Evolutionary conservation across 2,329 filamentous ascomycete species (phyloP).

Genomic region (Claviceps spartinae): DNA sequence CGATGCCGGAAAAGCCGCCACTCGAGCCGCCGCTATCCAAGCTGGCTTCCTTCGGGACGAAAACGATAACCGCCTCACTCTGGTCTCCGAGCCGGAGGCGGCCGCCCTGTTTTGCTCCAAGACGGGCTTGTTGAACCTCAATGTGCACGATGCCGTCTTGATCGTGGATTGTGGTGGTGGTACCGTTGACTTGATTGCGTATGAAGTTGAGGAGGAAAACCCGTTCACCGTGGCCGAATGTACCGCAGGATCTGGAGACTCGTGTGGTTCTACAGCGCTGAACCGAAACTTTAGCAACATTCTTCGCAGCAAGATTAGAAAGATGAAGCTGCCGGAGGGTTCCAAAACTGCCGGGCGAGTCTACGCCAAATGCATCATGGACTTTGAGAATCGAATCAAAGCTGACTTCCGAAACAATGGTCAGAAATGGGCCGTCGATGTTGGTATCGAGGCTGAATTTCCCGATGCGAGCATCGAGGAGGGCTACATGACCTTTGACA

Average conservation of each 20-base stretch:
- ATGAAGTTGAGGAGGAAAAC: constrained; percentile 95
- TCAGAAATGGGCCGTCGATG: constrained; percentile 97
- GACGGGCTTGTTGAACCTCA: constrained; percentile 87
- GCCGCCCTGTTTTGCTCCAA: constrained; percentile 97
- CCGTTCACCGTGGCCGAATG: constrained; percentile 96
- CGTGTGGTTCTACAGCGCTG: constrained; percentile 92
- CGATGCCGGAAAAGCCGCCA: constrained; percentile 94
- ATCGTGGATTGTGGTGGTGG: constrained; percentile 98
- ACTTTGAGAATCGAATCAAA: constrained; percentile 99
- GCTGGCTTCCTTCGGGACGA: constrained; percentile 93
- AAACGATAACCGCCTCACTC: constrained; percentile 88
- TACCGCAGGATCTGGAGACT: constrained; percentile 92
- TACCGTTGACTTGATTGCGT: constrained; percentile 96
- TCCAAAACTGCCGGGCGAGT: constrained; percentile 96
- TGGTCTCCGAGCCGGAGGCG: constrained; percentile 93
- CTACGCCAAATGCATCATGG: constrained; percentile 99
- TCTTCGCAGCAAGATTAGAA: constrained; percentile 88
- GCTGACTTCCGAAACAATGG: constrained; percentile 98
- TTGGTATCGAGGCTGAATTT: constrained; percentile 96
- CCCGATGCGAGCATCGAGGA: constrained; percentile 96
- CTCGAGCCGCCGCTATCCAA: constrained; percentile 88
- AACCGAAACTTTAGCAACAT: constrained; percentile 99
- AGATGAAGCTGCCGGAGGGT: constrained; percentile 96
- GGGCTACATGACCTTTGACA: constrained; percentile 99
- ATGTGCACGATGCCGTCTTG: constrained; percentile 94